phyloP scores from a whole-genome alignment of 768 basidiomycete species.

The Russula compacta region DNA sequence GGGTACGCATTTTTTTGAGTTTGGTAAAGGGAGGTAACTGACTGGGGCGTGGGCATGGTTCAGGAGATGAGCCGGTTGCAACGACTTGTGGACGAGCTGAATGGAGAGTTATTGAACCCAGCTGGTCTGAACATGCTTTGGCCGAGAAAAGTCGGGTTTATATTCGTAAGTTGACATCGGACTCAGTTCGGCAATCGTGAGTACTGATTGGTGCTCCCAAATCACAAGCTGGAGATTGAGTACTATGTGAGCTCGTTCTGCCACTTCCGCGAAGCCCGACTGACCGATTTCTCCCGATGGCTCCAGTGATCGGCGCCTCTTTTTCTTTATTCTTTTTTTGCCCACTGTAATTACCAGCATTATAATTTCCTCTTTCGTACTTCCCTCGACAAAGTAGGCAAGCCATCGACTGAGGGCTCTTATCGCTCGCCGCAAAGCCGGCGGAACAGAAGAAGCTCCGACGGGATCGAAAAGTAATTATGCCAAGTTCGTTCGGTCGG shows the following conservation, averaged over 20 bases:
- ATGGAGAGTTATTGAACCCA: conserved; percentile 70
- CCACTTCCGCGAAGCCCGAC: not conserved
- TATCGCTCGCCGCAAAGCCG: not conserved
- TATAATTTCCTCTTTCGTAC: not conserved
- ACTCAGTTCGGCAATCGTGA: not conserved
- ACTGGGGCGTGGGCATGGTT: not conserved
- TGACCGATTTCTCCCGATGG: conserved; percentile 10
- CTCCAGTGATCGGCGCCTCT: conserved; percentile 4
- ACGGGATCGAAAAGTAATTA: not conserved
- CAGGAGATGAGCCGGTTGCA: conserved; percentile 75
- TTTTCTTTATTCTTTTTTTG: not conserved
- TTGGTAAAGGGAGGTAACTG: not conserved
- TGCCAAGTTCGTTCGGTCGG: too few species aligned
- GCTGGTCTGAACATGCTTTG: conserved; percentile 80
- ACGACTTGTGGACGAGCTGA: conserved; percentile 54
- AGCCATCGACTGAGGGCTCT: too few species aligned
- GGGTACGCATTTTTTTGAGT: conserved; percentile 36
- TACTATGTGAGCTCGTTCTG: conserved; percentile 60
- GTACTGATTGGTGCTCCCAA: not conserved
- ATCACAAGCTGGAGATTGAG: conserved; percentile 97
- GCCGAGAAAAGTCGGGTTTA: conserved; percentile 77
- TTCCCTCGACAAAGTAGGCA: too few species aligned
- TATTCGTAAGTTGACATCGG: conserved; percentile 62
- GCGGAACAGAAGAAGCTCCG: not conserved
- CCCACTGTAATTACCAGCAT: not conserved